Evolutionary conservation across 140 eudicot genomes (phyloP).

Genomic region (Erigeron philadelphicus): DNA sequence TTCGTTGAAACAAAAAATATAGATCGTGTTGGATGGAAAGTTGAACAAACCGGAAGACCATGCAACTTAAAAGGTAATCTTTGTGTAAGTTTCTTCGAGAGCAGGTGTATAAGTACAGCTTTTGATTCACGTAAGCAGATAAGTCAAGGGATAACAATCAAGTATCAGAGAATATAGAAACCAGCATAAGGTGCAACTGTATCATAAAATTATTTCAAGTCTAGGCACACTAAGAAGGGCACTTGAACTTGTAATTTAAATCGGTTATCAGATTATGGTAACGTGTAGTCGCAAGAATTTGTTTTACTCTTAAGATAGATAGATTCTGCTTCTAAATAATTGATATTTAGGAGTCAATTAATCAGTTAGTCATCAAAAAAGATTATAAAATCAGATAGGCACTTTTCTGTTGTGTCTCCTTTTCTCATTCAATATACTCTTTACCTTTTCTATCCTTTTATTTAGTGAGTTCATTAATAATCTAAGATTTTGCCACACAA

Average conservation of each 20-base stretch:
- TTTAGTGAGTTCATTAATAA: background rate
- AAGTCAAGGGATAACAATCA: constrained; percentile 58
- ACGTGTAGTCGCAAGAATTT: background rate
- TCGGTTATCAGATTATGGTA: background rate
- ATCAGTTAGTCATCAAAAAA: no score
- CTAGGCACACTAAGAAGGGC: background rate
- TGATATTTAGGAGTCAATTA: background rate
- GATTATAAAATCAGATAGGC: background rate
- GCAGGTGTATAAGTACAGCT: constrained; percentile 75
- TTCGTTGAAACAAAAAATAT: constrained; percentile 84
- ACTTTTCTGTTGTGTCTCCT: background rate
- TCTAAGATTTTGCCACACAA: background rate
- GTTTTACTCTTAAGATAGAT: background rate
- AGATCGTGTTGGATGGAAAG: constrained; percentile 90
- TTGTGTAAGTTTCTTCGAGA: constrained; percentile 72
- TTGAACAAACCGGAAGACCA: constrained; percentile 73
- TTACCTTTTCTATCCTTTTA: background rate
- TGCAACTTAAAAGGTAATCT: constrained; percentile 80
- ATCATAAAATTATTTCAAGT: background rate
- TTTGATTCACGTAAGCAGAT: constrained; percentile 59
- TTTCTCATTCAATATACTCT: background rate
- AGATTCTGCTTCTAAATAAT: background rate
- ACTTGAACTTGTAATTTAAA: background rate
- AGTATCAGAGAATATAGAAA: background rate
- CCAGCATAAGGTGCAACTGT: background rate